These are phyloP conservation scores for Apocynum venetum DNA, from an alignment of 257 asterid genomes.

Conservation along the genomic window DNA sequence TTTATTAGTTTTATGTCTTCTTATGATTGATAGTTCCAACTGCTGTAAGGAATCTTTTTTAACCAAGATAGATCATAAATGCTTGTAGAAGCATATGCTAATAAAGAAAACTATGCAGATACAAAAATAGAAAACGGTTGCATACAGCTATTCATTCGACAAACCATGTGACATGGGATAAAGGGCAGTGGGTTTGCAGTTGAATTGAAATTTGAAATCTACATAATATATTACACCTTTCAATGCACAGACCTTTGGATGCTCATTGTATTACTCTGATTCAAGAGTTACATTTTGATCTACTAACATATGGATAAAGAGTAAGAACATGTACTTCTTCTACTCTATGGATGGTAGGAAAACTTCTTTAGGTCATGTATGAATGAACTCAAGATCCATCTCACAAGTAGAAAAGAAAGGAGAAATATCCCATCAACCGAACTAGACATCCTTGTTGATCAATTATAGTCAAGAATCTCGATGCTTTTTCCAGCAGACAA, in stretches of 20 bases:
- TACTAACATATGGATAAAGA: neutral
- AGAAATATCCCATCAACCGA: too few relatives aligned
- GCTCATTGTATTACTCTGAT: neutral
- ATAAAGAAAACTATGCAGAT: neutral
- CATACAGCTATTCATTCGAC: conserved; percentile 24
- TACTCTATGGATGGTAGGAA: conserved; percentile 35
- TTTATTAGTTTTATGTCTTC: conserved; percentile 2
- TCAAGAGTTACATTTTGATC: conserved; percentile 9
- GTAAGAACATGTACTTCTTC: conserved; percentile 19
- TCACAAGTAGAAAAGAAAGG: conserved; percentile 10
- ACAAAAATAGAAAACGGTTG: neutral
- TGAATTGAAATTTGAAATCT: conserved; percentile 2
- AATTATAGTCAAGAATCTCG: conserved; percentile 50
- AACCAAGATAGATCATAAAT: neutral
- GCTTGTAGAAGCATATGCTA: conserved; percentile 3
- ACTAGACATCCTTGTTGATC: neutral
- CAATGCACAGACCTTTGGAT: neutral
- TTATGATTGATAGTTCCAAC: conserved; percentile 22
- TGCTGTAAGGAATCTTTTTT: conserved; percentile 25
- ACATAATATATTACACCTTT: conserved; percentile 5
- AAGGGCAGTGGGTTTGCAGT: conserved; percentile 4
- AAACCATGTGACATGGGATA: conserved; percentile 23
- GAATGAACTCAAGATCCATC: conserved; percentile 22
- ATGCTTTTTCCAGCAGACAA: conserved; percentile 67
- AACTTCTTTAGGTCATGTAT: conserved; percentile 27